Conservation (phyloP, 257 asterid genomes). For the Solanum microdontum region DNA sequence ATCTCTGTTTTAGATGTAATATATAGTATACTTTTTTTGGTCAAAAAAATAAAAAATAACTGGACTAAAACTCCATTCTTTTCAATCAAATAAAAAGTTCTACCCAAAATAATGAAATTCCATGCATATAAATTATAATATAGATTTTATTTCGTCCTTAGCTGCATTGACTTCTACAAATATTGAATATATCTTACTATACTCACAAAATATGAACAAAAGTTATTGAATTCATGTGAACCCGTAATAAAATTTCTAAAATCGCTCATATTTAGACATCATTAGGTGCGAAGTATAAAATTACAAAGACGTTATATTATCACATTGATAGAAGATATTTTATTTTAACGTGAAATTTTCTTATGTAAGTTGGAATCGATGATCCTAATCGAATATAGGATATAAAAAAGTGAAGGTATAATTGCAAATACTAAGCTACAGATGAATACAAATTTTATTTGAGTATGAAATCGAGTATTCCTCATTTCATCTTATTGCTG, state of each 20-base stretch:
- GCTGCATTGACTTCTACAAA: not conserved
- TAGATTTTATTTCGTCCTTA: not conserved
- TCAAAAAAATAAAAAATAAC: not conserved
- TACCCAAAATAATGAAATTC: not conserved
- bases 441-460: not conserved
- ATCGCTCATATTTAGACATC: not conserved
- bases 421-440: not conserved
- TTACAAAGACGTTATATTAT: not conserved
- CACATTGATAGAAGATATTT: no score
- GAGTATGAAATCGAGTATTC: not conserved
- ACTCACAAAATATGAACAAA: not conserved
- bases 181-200: no score
- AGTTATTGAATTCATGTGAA: not conserved
- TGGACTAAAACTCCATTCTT: not conserved
- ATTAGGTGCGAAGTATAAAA: not conserved
- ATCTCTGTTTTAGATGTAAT: not conserved
- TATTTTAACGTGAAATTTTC: no score
- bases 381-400: no score
- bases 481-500: not conserved
- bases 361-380: no score
- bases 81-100: not conserved
- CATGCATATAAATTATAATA: not conserved
- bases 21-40: not conserved
- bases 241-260: no score
- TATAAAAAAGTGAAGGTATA: not conserved